phyloP scores from a whole-genome alignment of 164 flowering plant genomes.

The Macadamia integrifolia region DNA sequence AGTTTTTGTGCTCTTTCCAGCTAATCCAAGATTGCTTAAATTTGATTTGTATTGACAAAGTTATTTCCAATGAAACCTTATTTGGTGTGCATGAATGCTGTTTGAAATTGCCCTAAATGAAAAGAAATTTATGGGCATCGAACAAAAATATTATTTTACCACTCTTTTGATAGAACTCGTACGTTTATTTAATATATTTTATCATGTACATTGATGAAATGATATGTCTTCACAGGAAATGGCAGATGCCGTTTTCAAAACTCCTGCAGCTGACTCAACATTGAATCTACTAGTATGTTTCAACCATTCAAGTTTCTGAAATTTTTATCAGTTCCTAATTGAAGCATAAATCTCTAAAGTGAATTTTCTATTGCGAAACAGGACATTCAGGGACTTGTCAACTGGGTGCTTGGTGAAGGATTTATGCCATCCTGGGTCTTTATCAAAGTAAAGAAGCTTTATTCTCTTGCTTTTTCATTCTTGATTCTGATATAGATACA shows the following conservation, averaged over 20 bases:
- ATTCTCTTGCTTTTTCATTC: not conserved
- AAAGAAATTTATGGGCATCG: too few species aligned
- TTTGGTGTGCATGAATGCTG: too few species aligned
- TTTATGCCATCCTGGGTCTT: conserved; percentile 94
- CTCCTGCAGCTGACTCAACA: conserved; percentile 53
- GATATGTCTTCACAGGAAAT: conserved; percentile 44
- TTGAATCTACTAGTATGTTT: conserved; percentile 62
- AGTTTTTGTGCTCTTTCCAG: too few species aligned
- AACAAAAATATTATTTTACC: too few species aligned
- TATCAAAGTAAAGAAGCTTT: conserved; percentile 50
- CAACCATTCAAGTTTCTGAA: not conserved
- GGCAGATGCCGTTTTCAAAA: conserved; percentile 62
- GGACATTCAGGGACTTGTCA: conserved; percentile 95
- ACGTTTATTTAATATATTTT: not conserved
- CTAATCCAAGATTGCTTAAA: too few species aligned
- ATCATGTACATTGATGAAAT: not conserved
- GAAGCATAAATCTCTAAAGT: not conserved
- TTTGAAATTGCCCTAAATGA: too few species aligned
- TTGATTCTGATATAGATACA: not conserved
- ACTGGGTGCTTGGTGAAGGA: conserved; percentile 97
- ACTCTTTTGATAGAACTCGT: too few species aligned
- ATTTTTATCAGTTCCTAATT: not conserved
- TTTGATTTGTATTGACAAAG: too few species aligned
- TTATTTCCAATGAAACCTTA: too few species aligned
- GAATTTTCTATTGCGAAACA: conserved; percentile 26